Conservation (phyloP, 352 stramenopile species). For the Globisporangium middletonii region DNA sequence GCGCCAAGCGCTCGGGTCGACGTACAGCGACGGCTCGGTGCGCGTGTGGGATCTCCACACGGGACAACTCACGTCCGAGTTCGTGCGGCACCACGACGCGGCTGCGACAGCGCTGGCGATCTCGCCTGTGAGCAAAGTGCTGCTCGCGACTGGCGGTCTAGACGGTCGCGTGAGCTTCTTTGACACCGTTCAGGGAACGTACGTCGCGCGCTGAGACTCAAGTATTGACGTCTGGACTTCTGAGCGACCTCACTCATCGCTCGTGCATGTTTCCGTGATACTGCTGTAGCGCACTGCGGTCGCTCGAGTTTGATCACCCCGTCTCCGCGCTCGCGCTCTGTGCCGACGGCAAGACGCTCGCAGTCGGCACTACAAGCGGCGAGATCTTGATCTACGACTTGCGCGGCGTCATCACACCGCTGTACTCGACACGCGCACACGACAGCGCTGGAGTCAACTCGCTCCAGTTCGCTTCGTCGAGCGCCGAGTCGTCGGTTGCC, state of each 20-base stretch:
- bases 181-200: conserved; percentile 58
- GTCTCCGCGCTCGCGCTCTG: conserved; percentile 53
- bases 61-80: conserved; percentile 46
- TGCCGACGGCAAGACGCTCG: conserved; percentile 60
- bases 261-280: background rate
- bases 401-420: conserved; percentile 49
- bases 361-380: conserved; percentile 41
- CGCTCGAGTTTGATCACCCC: conserved; percentile 51
- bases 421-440: conserved; percentile 36
- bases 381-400: conserved; percentile 66
- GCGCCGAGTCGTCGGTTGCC: conserved; percentile 16
- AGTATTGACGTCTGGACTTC: background rate
- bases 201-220: conserved; percentile 10
- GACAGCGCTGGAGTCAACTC: conserved; percentile 41
- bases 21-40: conserved; percentile 57
- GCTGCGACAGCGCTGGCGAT: conserved; percentile 47
- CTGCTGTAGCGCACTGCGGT: conserved; percentile 35
- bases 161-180: conserved; percentile 74
- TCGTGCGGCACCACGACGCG: conserved; percentile 48
- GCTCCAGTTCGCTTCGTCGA: conserved; percentile 47
- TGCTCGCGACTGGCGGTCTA: conserved; percentile 47
- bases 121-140: conserved; percentile 66
- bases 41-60: conserved; percentile 62
- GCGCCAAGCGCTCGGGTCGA: conserved; percentile 43
- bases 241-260: background rate